Evolutionary conservation across 2,329 filamentous ascomycete genomes (phyloP), one percentile per base, ranked within the genome.

Genomic region (Fusarium dlaminii): DNA sequence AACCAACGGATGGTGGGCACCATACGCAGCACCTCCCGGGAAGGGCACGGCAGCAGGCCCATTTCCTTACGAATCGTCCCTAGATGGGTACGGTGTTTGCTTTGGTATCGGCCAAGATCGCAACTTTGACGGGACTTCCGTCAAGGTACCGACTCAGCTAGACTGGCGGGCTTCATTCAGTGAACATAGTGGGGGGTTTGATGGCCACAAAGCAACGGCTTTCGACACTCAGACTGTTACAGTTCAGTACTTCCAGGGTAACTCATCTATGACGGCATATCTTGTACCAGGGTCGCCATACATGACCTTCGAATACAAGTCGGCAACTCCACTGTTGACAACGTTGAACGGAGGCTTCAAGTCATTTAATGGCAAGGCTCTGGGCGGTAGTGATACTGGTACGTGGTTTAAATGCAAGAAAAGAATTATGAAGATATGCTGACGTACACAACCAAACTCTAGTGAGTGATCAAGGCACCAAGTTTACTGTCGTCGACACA

Each of bases 351-450:
- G 55, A 1, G 40, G 40, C 20, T 22, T 58, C 8, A 37, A 30
- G 24, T 48, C 20, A 3, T 11, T 58, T 0, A 58, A 58, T 7
- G 30, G 32, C 3, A 48, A 30, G 3, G 2, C 3, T 6, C 3
- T 58, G 8, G 29, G 8, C 4, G 9, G 13, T 8, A 32, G n/a
- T 0, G 15, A 11, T 27, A n/a, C 39, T 1, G 24, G 55, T 48
- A 10, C 3, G 55, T 22, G 20, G 3, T 6, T 27, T 14, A 36
- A 3, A 8, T 4, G 2, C 5, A n/a, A 2, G 5, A 30, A 2
- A 18, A 8, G 2, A 0, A 5, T 10, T 8, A 11, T 12, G 2
- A 34, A 29, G 2, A 10, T n/a, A 36, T 27, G 1, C 55, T 58
- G 10, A 58, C 20, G 0, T 3, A 8, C 24, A 20, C 7, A 17